Conservation (phyloP, 306 rosid genomes). For the Abrus precatorius region DNA sequence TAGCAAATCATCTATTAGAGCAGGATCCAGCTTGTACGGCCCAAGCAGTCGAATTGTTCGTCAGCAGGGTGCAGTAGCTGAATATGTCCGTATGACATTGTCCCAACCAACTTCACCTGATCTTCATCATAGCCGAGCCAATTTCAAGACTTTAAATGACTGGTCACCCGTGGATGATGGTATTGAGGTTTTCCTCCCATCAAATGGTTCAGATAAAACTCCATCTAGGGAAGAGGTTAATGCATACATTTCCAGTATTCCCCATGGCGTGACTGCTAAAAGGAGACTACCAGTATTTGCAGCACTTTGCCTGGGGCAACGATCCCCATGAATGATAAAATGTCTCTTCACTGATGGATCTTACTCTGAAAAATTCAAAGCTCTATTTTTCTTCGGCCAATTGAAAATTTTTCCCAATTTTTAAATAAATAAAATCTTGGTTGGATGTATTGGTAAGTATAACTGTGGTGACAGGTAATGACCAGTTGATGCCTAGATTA, state of each 20-base stretch:
- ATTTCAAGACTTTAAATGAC: constrained; percentile 24
- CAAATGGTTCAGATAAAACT: constrained; percentile 41
- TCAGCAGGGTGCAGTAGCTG: constrained; percentile 45
- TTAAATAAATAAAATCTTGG: constrained; percentile 26
- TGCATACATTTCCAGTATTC: constrained; percentile 47
- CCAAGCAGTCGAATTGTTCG: constrained; percentile 45
- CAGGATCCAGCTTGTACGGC: constrained; percentile 41
- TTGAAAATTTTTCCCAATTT: constrained; percentile 15
- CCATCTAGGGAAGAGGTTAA: constrained; percentile 60
- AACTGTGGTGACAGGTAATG: constrained; percentile 17
- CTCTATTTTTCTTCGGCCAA: background rate
- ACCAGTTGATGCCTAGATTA: constrained; percentile 31
- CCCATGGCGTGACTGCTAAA: constrained; percentile 40
- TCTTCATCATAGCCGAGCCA: constrained; percentile 2
- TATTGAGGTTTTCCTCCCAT: constrained; percentile 59
- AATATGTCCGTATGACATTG: constrained; percentile 17
- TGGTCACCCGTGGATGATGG: constrained; percentile 87
- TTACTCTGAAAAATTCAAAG: constrained; percentile 13
- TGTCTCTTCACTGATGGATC: constrained; percentile 22
- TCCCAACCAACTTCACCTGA: constrained; percentile 50
- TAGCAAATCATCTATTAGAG: constrained; percentile 40
- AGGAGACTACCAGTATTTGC: constrained; percentile 61
- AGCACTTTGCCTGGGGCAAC: constrained; percentile 46
- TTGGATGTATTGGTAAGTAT: background rate
- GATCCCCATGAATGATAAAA: constrained; percentile 23